A percentile compares a stretch with the other conserved stretches of the same genome.
Conservation (phyloP, 345 rosid species). For the Firmiana major region DNA sequence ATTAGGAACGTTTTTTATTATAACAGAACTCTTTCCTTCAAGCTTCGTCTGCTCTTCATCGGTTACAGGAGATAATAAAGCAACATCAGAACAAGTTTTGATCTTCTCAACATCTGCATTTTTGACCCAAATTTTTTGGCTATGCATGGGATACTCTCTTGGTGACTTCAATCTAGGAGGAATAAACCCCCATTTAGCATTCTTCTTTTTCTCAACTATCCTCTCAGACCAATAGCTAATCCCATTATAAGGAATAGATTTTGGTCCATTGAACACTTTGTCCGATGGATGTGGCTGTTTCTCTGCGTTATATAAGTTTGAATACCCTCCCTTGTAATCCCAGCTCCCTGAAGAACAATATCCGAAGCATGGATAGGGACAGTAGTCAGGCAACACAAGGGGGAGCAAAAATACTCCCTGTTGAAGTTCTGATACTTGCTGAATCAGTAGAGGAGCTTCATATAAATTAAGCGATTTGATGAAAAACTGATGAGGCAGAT, state of each 20-base stretch:
- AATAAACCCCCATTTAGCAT: background rate
- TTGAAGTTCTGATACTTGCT: background rate
- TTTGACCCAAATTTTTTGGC: background rate
- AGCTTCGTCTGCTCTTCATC: background rate
- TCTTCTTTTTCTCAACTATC: background rate
- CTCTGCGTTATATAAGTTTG: background rate
- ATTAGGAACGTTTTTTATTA: conserved; percentile 51
- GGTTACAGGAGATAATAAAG: background rate
- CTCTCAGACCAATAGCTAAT: background rate
- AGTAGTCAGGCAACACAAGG: background rate
- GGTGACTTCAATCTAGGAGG: background rate
- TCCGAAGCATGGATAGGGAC: background rate
- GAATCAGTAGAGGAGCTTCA: background rate
- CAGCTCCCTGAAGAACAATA: background rate
- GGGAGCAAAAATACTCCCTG: background rate
- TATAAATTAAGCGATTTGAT: background rate
- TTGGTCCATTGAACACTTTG: background rate
- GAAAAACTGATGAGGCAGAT: background rate
- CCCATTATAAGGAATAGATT: background rate
- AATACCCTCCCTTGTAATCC: background rate
- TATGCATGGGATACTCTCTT: background rate
- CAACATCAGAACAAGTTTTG: background rate
- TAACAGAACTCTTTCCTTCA: conserved; percentile 33
- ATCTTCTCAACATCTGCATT: background rate
- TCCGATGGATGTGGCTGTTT: background rate